A percentile compares a stretch with the other conserved stretches of the same genome.
These are phyloP conservation scores for Populus alba DNA, from an alignment of 345 rosid genomes.

Conservation along the genomic window DNA sequence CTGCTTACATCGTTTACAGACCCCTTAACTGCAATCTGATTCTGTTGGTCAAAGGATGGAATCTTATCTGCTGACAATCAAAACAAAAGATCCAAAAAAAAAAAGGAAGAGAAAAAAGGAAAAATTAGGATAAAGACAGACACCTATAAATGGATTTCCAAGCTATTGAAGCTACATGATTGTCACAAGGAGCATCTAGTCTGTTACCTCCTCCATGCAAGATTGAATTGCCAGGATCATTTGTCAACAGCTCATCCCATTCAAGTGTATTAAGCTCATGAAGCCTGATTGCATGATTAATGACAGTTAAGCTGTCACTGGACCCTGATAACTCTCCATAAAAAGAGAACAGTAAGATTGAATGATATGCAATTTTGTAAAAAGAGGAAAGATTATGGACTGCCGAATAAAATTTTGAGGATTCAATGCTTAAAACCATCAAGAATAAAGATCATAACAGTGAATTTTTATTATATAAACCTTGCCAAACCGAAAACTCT, in stretches of 20 bases:
- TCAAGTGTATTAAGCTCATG: conserved; percentile 95
- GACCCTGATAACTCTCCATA: conserved; percentile 48
- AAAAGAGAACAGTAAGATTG: conserved; percentile 14
- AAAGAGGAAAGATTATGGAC: not conserved
- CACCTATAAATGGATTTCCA: not conserved
- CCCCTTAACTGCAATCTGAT: conserved; percentile 33
- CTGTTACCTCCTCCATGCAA: conserved; percentile 47
- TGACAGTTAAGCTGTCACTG: conserved; percentile 40
- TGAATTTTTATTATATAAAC: not conserved
- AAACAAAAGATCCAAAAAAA: conserved; percentile 2
- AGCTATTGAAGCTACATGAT: not conserved
- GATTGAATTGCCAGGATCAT: conserved; percentile 39
- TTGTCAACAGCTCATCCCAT: conserved; percentile 84
- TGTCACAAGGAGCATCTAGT: not conserved
- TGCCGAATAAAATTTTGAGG: not conserved
- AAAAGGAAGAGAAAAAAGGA: not conserved
- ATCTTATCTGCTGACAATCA: conserved; percentile 44
- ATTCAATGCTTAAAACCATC: not conserved
- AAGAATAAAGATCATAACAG: not conserved
- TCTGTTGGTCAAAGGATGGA: conserved; percentile 39
- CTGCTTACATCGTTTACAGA: conserved; percentile 49
- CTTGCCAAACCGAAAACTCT: conserved; percentile 2
- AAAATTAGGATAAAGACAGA: not conserved
- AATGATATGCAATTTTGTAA: not conserved
- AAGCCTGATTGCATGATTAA: conserved; percentile 64